Evolutionary conservation across 306 rosid genomes (phyloP), one percentile per base, ranked within the genome.

Genomic region (Fragaria iinumae): DNA sequence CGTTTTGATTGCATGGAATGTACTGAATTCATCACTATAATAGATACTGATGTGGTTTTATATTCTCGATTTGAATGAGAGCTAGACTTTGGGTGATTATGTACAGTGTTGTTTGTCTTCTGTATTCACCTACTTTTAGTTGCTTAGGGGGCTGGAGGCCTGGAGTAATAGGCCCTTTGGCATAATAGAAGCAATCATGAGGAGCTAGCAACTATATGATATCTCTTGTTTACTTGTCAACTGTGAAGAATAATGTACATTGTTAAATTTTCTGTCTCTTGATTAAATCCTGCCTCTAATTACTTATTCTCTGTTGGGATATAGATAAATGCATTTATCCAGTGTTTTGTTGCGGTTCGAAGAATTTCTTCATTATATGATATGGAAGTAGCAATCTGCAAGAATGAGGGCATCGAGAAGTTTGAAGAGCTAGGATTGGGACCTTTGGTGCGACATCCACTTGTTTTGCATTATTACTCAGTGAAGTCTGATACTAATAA

Each of bases 271-370:
- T 41, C 11, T 41, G 8, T 67, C 25, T 45, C 27, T 38, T 29
- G 45, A 59, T 71, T 23, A 36, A 17, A 12, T 72, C 70, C 67
- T 50, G 21, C 29, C 44, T 39, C 55, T 18, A 18, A 77, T 79
- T 56, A 14, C 41, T 53, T 76, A 32, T 69, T 74, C 78, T 74
- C 44, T 76, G 23, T 76, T 84, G 82, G 81, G 39, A 38, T 79
- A 64, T 71, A 94, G 98, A 87, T 94, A 83, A 90, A 90, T 94
- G 86, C 96, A 70, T 92, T 84, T 88, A 78, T 94, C 77, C 96
- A 94, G 79, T 94, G 98, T 82, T 94, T 90, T 88, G 93, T 92
- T 79, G 96, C 86, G 68, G 98, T 87, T 69, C 86, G 80, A 75
- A 88, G 89, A 77, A 80, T 94, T 52, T 84, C 86, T 80, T 84